These are phyloP conservation scores for Fusarium verticillioides DNA, from an alignment of 2,329 filamentous ascomycete genomes.

Conservation along the genomic window DNA sequence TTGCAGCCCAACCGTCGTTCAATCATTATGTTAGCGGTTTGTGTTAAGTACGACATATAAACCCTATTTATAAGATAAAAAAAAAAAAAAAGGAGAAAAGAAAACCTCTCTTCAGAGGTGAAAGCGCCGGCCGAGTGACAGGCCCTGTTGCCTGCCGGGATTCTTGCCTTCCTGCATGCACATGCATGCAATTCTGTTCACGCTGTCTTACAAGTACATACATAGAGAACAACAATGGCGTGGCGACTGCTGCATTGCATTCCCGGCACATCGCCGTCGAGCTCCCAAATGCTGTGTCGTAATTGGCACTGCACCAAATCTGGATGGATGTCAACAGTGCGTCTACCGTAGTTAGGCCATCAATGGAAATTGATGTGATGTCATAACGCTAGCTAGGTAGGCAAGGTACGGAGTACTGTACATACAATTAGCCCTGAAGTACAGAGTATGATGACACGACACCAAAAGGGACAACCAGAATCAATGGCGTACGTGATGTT, in stretches of 20 bases:
- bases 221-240: slow-evolving; percentile 2
- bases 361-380: slow-evolving; percentile 20
- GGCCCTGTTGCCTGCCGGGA: background rate
- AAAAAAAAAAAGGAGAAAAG: background rate
- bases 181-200: background rate
- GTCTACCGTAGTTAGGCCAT: background rate
- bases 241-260: slow-evolving; percentile 33
- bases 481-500: background rate
- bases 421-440: slow-evolving; percentile 4
- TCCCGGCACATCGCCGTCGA: slow-evolving; percentile 20
- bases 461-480: background rate
- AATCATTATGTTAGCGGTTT: background rate
- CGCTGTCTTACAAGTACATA: background rate
- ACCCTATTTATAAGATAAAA: slow-evolving; percentile 9
- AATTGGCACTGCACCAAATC: background rate
- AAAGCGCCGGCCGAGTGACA: background rate
- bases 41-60: slow-evolving; percentile 9
- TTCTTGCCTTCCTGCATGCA: background rate
- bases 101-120: background rate
- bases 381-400: background rate
- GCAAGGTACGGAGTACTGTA: background rate
- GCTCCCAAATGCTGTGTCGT: slow-evolving; percentile 1
- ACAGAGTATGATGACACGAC: background rate
- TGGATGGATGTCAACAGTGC: slow-evolving; percentile 10
- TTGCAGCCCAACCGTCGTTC: slow-evolving; percentile 10